Percentiles rank a stretch among this genome's conserved stretches.
These are phyloP conservation scores for Yamadazyma diddensiae DNA, from an alignment of 1,139 yeast species.

Conservation along the genomic window DNA sequence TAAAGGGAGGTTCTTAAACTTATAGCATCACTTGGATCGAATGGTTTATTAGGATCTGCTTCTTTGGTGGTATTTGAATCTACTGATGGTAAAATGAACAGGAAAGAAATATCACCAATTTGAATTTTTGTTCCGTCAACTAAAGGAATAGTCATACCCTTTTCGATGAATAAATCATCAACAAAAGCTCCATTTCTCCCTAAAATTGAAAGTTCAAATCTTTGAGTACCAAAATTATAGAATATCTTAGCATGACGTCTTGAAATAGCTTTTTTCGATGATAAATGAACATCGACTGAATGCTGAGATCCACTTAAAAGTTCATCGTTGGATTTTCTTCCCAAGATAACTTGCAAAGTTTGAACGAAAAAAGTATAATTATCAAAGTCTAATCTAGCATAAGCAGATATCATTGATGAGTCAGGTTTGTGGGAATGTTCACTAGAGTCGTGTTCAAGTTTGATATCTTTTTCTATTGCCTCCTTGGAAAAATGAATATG, in stretches of 20 bases:
- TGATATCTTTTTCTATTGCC: too few species aligned
- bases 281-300: constrained; percentile 87
- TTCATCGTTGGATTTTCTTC: constrained; percentile 81
- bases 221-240: constrained; percentile 90
- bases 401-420: constrained; percentile 72
- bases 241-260: constrained; percentile 92
- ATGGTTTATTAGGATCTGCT: constrained; percentile 25
- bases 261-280: constrained; percentile 87
- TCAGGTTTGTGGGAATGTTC: constrained; percentile 25
- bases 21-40: constrained; percentile 54
- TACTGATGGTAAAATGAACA: constrained; percentile 70
- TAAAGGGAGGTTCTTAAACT: constrained; percentile 48
- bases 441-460: too few species aligned
- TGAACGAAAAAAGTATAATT: constrained; percentile 93
- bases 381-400: constrained; percentile 90
- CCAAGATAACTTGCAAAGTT: constrained; percentile 88
- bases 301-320: constrained; percentile 45
- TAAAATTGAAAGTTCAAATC: constrained; percentile 83
- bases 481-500: too few species aligned
- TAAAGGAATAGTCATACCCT: constrained; percentile 85
- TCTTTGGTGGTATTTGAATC: constrained; percentile 28
- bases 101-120: constrained; percentile 87
- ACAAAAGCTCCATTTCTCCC: constrained; percentile 98
- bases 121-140: constrained; percentile 81
- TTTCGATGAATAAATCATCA: constrained; percentile 81